These are phyloP conservation scores for Eremomyces bilateralis DNA, from an alignment of 495 filamentous ascomycete genomes.

Conservation along the genomic window DNA sequence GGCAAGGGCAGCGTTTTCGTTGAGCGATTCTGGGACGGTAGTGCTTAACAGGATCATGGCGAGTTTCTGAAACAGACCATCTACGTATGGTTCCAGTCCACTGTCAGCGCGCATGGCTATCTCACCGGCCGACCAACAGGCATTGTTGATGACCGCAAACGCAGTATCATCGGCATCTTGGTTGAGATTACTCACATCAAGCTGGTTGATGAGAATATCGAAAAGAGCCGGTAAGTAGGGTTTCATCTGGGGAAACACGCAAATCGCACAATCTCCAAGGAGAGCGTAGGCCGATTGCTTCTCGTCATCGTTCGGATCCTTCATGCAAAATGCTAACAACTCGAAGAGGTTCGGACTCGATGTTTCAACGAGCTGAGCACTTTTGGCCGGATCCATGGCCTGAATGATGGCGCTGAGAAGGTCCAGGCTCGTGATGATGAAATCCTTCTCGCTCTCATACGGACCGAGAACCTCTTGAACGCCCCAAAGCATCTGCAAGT, in stretches of 20 bases:
- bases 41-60: slow-evolving; percentile 59
- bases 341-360: slow-evolving; percentile 76
- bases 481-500: slow-evolving; percentile 52
- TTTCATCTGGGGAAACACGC: slow-evolving; percentile 68
- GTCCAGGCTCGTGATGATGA: slow-evolving; percentile 88
- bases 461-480: slow-evolving; percentile 30
- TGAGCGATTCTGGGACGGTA: slow-evolving; percentile 72
- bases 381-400: slow-evolving; percentile 55
- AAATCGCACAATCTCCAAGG: slow-evolving; percentile 90
- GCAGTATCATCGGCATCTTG: slow-evolving; percentile 52
- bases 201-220: slow-evolving; percentile 60
- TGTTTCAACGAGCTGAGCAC: slow-evolving; percentile 47
- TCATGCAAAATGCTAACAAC: slow-evolving; percentile 76
- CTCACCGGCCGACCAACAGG: slow-evolving; percentile 93
- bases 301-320: slow-evolving; percentile 78
- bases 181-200: slow-evolving; percentile 57
- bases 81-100: slow-evolving; percentile 53
- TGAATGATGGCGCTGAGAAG: slow-evolving; percentile 88
- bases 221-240: slow-evolving; percentile 49
- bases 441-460: slow-evolving; percentile 88
- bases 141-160: slow-evolving; percentile 91
- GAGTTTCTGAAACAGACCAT: slow-evolving; percentile 52
- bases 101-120: slow-evolving; percentile 62
- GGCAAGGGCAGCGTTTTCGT: slow-evolving; percentile 87
- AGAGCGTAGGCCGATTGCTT: slow-evolving; percentile 91